Percentiles rank a stretch among this genome's conserved stretches.
Evolutionary conservation across 1,284 basidiomycete species (phyloP).

Genomic region (Apiotrichum sp.): DNA sequence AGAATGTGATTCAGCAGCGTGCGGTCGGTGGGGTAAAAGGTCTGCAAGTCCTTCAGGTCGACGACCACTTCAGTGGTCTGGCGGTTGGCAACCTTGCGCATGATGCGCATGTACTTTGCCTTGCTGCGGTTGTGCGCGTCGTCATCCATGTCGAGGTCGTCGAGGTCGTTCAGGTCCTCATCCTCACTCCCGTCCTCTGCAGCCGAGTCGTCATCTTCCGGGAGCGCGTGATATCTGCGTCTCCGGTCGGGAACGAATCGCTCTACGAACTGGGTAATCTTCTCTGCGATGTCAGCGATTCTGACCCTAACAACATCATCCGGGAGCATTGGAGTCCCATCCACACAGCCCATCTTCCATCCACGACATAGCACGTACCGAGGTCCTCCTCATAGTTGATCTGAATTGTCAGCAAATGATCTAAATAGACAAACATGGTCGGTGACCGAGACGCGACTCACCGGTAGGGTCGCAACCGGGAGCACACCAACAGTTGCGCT

Average conservation of each 20-base stretch:
- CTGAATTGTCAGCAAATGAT: constrained; percentile 10
- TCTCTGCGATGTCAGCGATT: constrained; percentile 16
- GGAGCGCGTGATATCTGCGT: constrained; percentile 15
- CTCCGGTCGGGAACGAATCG: constrained; percentile 30
- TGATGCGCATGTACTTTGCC: constrained; percentile 81
- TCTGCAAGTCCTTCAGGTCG: constrained; percentile 45
- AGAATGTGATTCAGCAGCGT: constrained; percentile 68
- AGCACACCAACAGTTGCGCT: constrained; percentile 29
- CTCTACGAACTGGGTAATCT: constrained; percentile 42
- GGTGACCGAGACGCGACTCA: constrained; percentile 19
- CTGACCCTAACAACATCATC: too few species aligned
- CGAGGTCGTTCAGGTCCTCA: constrained; percentile 46
- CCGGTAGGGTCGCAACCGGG: constrained; percentile 43
- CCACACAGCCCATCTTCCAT: too few species aligned
- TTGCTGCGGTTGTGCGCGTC: constrained; percentile 42
- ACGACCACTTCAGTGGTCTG: constrained; percentile 43
- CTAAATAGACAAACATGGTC: too few species aligned
- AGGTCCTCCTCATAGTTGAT: constrained; percentile 44
- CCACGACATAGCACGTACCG: constrained; percentile 15
- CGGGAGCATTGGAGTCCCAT: too few species aligned
- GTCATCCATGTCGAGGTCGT: constrained; percentile 44
- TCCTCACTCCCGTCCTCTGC: constrained; percentile 63
- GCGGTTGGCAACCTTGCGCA: constrained; percentile 89
- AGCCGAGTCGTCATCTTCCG: constrained; percentile 28
- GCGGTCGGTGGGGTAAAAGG: constrained; percentile 53